These are phyloP conservation scores for Coemansia aciculifera DNA, from an alignment of 192 early-diverging fungal genomes.

Conservation along the genomic window DNA sequence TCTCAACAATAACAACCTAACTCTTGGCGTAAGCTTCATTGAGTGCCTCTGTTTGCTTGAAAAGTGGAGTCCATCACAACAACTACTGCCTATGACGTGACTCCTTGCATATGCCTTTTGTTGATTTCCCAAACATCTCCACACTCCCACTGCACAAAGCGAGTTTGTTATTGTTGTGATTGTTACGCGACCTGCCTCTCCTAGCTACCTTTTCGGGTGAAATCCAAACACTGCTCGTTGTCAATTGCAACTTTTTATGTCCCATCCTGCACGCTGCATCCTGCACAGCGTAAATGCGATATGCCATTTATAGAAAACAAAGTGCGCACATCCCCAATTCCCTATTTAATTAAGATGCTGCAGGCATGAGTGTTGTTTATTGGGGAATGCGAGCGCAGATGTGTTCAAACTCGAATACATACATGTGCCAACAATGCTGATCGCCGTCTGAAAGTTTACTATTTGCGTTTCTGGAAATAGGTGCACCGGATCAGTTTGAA, in stretches of 20 bases:
- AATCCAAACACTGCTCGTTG: background rate
- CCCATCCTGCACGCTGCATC: slow-evolving; percentile 2
- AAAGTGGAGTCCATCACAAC: background rate
- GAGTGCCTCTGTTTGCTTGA: background rate
- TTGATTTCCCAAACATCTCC: background rate
- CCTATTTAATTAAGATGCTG: slow-evolving; percentile 5
- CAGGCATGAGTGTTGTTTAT: background rate
- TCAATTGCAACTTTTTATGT: background rate
- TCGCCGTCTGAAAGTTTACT: slow-evolving; percentile 1
- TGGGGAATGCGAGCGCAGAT: background rate
- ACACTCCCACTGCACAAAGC: background rate
- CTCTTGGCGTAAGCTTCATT: background rate
- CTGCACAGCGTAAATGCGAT: slow-evolving; percentile 3
- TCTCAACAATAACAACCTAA: background rate
- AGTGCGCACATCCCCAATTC: background rate
- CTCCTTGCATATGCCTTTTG: background rate
- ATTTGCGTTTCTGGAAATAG: slow-evolving; percentile 7
- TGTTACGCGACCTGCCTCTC: background rate
- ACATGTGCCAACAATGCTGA: background rate
- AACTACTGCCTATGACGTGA: background rate
- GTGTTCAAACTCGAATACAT: background rate
- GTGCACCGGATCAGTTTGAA: background rate
- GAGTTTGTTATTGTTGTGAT: background rate
- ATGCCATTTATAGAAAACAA: background rate
- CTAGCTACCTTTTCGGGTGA: background rate